Evolutionary conservation across 306 rosid genomes (phyloP).

Genomic region (Quercus agrifolia): DNA sequence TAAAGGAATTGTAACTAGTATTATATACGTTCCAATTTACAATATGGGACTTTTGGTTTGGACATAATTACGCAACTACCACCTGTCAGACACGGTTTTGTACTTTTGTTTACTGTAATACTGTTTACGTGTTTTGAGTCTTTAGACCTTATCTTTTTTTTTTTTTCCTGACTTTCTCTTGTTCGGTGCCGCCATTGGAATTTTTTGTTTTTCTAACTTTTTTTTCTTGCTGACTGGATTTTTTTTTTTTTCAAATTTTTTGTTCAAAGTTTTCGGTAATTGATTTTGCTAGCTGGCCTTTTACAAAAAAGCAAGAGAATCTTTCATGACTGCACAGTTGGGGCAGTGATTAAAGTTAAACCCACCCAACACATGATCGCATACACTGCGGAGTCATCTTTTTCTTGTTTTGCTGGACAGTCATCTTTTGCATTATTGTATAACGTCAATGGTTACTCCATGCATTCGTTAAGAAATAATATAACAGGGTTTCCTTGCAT

Average conservation of each 20-base stretch:
- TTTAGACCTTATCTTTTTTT: not conserved
- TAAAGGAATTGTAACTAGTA: not conserved
- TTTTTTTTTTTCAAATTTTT: too few relatives aligned
- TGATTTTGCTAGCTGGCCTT: not conserved
- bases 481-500: too few relatives aligned
- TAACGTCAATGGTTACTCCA: too few relatives aligned
- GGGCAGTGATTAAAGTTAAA: not conserved
- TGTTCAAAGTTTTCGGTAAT: too few relatives aligned
- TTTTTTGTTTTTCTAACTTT: not conserved
- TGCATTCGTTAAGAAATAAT: too few relatives aligned
- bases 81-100: not conserved
- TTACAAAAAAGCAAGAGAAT: not conserved
- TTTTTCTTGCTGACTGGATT: not conserved
- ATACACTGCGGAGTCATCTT: too few relatives aligned
- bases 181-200: not conserved
- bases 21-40: not conserved
- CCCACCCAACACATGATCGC: too few relatives aligned
- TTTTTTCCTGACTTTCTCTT: not conserved
- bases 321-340: not conserved
- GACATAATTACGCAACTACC: constrained; percentile 21
- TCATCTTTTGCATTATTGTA: too few relatives aligned
- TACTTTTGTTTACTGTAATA: not conserved
- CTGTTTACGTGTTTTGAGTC: not conserved
- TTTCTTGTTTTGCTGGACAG: too few relatives aligned
- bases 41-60: not conserved